phyloP scores from a whole-genome alignment of 2,329 filamentous ascomycete genomes.

The Exophiala calicioides region DNA sequence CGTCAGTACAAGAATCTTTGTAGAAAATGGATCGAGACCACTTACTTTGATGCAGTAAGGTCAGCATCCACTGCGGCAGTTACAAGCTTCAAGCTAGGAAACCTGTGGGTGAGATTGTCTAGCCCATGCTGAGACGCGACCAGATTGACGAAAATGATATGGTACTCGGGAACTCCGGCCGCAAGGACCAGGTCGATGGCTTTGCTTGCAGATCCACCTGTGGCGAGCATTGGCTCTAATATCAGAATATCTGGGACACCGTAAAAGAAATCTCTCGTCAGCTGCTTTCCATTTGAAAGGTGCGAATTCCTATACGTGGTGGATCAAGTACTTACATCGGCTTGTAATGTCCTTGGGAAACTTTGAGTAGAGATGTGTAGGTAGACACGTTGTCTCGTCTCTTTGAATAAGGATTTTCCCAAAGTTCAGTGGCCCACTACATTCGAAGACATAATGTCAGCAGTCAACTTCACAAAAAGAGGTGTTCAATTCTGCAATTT shows the following conservation, averaged over 20 bases:
- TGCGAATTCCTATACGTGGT: too few relatives aligned
- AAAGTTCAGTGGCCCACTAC: constrained; percentile 34
- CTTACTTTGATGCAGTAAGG: constrained; percentile 9
- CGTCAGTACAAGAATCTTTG: not conserved
- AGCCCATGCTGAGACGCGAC: constrained; percentile 5
- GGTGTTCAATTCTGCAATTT: not conserved
- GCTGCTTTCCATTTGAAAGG: too few relatives aligned
- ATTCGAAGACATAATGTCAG: constrained; percentile 1
- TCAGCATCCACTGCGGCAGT: constrained; percentile 11
- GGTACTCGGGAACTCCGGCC: constrained; percentile 2
- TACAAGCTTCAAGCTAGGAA: constrained; percentile 10
- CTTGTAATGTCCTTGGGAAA: constrained; percentile 31
- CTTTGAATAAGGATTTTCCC: constrained; percentile 40
- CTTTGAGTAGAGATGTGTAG: constrained; percentile 37
- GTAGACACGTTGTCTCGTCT: constrained; percentile 36
- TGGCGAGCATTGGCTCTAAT: constrained; percentile 16
- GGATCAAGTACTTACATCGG: constrained; percentile 14
- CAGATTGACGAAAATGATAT: constrained; percentile 11
- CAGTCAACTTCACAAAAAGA: not conserved
- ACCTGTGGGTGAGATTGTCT: constrained; percentile 1
- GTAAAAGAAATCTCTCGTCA: too few relatives aligned
- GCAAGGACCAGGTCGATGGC: constrained; percentile 11
- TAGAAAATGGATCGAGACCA: constrained; percentile 3
- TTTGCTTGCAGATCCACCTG: constrained; percentile 12
- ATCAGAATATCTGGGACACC: constrained; percentile 5